Conservation (phyloP, 768 basidiomycete genomes). For the Pisolithus albus region DNA sequence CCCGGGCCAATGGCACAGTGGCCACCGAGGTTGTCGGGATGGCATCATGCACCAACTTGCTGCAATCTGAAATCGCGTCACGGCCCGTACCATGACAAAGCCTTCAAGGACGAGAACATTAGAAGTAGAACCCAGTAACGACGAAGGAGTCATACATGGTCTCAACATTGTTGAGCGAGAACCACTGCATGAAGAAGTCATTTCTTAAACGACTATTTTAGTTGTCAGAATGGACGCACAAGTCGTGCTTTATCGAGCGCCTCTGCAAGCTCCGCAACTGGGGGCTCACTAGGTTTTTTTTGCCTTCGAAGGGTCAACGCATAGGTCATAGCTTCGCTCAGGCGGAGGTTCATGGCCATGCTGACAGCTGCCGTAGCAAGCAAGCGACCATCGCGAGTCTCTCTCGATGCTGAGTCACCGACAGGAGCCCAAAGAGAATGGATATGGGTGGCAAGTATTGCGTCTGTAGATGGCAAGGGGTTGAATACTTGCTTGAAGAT, state of each 20-base stretch:
- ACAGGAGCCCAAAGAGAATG: constrained; percentile 41
- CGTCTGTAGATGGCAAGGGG: constrained; percentile 35
- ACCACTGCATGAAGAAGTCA: constrained; percentile 30
- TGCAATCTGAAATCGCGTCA: constrained; percentile 31
- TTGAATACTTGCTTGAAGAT: constrained; percentile 36
- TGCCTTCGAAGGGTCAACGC: constrained; percentile 24
- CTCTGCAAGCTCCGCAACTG: constrained; percentile 26
- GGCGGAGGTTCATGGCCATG: constrained; percentile 40
- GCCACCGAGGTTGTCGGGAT: constrained; percentile 21
- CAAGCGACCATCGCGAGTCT: constrained; percentile 34
- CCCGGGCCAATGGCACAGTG: constrained; percentile 21
- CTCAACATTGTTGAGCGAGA: constrained; percentile 32
- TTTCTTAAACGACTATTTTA: constrained; percentile 3
- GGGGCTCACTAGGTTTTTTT: constrained; percentile 21
- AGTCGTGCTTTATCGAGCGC: constrained; percentile 32
- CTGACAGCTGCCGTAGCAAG: constrained; percentile 37
- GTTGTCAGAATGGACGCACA: constrained; percentile 20
- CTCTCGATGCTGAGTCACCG: constrained; percentile 23
- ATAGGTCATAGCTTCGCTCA: constrained; percentile 32
- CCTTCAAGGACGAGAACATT: constrained; percentile 18
- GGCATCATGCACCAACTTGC: constrained; percentile 23
- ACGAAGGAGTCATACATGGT: constrained; percentile 26
- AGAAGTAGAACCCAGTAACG: background rate
- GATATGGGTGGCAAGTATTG: constrained; percentile 35
- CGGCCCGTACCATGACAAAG: constrained; percentile 39